Evolutionary conservation across 257 asterid species (phyloP), one percentile per base, ranked within the genome.

Genomic region (Paraleonurus japonicus): DNA sequence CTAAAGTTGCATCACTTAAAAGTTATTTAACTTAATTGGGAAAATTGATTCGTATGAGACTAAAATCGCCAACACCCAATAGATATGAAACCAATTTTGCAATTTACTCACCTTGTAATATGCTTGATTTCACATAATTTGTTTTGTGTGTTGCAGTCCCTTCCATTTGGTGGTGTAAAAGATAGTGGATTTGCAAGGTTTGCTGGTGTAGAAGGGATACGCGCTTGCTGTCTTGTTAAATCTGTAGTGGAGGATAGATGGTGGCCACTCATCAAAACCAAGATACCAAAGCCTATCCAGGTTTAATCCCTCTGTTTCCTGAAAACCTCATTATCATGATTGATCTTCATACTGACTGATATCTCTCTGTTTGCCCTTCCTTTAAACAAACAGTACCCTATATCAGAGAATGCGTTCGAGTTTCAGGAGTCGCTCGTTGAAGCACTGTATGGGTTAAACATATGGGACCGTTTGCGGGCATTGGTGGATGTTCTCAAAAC

Each of bases 161-260:
- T 95, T 75, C 99, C 99, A 35, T 95, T 95, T 83, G 99, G 99
- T 27, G 99, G 99, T 24, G 95, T 88, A 28, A 95, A 88, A 80
- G 98, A 95, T 30, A 95, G 99, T 77, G 99, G 98, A 20, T 95
- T 95, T 69, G 99, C 98, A 80, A 89, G 99, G 81, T 92, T 95
- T 78, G 98, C 93, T 65, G 99, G 99, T 58, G 51, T 89, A 33
- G 99, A 95, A 87, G 99, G 99, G 19, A 75, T 95, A 66, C 85
- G 99, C 50, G 98, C 98, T 74, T 95, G 99, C 88, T 92, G 99
- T 75, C 95, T 95, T 5, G 92, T 92, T 20, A 95, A 95, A 78
- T 83, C 99, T 0, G 95, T 95, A 4, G 98, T 82, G 48, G 99
- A 95, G 87, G 99, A 95, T 76, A 78, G 97, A 73, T 95, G 88